phyloP scores from a whole-genome alignment of 148 eudicot species.

The Talinum fruticosum region DNA sequence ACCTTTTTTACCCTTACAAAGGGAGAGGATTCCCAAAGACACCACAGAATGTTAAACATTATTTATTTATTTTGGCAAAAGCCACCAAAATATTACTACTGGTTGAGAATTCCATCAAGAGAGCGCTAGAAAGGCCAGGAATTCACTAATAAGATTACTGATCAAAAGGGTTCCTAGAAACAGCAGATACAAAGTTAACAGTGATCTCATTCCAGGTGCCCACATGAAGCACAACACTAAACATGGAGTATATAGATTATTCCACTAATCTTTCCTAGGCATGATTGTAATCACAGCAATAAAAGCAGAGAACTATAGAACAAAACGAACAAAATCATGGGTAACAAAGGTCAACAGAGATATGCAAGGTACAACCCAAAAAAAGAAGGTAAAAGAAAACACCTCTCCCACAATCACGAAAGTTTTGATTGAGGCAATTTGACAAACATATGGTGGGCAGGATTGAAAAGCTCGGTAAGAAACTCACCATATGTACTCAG shows the following conservation, averaged over 20 bases:
- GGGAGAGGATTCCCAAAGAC: neutral
- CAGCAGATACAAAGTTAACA: neutral
- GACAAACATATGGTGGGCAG: conserved; percentile 10
- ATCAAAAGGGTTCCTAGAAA: neutral
- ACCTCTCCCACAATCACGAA: neutral
- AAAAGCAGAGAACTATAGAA: neutral
- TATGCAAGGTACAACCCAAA: neutral
- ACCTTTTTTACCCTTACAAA: neutral
- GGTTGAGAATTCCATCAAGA: neutral
- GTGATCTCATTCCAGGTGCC: neutral
- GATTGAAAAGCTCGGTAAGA: neutral
- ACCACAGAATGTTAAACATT: neutral
- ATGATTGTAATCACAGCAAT: neutral
- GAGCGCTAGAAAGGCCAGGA: neutral
- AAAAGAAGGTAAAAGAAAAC: neutral
- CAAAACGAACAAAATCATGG: neutral
- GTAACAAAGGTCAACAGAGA: neutral
- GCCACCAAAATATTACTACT: neutral
- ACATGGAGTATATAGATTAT: neutral
- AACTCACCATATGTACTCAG: conserved; percentile 67
- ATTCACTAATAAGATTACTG: neutral
- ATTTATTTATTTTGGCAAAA: neutral
- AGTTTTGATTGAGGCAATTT: conserved; percentile 1
- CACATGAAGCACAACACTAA: neutral
- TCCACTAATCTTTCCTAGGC: neutral